Evolutionary conservation across 2,329 filamentous ascomycete species (phyloP), one percentile per base, ranked within the genome.

Genomic region (Tricladium varicosporioides): DNA sequence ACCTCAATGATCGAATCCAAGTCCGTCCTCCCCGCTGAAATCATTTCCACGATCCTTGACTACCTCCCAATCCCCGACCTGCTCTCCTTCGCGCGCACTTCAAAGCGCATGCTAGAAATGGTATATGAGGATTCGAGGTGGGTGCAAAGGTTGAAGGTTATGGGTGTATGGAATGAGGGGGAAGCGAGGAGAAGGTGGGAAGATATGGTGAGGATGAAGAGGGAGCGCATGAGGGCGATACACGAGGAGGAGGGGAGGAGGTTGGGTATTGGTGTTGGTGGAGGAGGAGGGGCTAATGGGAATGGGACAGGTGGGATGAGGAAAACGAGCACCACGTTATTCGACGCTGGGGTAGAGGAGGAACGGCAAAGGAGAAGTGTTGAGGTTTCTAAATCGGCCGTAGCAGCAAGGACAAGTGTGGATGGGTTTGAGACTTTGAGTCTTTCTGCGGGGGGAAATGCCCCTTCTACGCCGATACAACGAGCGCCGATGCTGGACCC

Each of bases 101-200:
- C 91, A 57, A 88, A 84, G 69, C 89, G 91, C 59, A 84, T 97
- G 81, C 88, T 89, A 70, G 94, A 99, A 75, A 99, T 99, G 92
- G 92, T 97, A 2, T 99, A 97, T 74, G 94, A 99, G 72, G 94
- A 99, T 73, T 91, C 92, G 50, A 83, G 93, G 76, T 99, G 94
- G 94, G 89, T 97, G 42, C 85, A 90, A 62, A 83, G 90, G 61
- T 75, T 99, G 54, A 89, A 89, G 70, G 86, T 82, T 57, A 96
- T 99, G 86, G 90, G 88, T 1, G 88, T 89, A 64, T 99, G 94
- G 94, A 88, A 96, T 69, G 94, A 99, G 70, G 73, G 78, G 2
- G 93, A 96, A 70, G 94, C 94, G 4, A 82, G 92, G 59, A 85
- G 83, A 64, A 78, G 89, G 53, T 90, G 91, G 52, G 93, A 97